phyloP scores from a whole-genome alignment of 139 green algal species.

The Chlamydomonas asymmetrica region DNA sequence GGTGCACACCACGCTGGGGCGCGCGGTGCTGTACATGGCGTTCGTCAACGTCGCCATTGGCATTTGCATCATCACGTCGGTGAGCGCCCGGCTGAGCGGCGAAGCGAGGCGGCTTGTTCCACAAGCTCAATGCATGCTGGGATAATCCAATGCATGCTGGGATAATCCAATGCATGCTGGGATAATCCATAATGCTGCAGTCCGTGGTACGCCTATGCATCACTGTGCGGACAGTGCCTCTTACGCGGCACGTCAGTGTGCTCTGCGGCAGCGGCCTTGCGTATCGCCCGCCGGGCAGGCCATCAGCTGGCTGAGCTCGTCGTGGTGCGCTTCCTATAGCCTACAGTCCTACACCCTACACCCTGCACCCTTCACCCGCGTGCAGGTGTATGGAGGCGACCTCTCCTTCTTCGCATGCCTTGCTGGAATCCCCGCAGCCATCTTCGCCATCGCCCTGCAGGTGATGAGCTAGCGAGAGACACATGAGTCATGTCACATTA shows the following conservation, averaged over 20 bases:
- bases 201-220: not conserved
- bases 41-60: conserved; percentile 26
- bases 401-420: conserved; percentile 4
- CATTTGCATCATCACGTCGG: conserved; percentile 14
- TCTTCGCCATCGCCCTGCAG: not conserved
- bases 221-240: not conserved
- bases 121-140: too few relatives aligned
- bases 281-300: too few relatives aligned
- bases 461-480: too few relatives aligned
- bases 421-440: not conserved
- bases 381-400: not conserved
- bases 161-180: not conserved
- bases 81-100: not conserved
- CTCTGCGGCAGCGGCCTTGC: too few relatives aligned
- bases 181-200: not conserved
- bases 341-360: not conserved
- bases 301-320: not conserved
- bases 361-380: not conserved
- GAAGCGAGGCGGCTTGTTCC: too few relatives aligned
- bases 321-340: not conserved
- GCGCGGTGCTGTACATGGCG: conserved; percentile 16
- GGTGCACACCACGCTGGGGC: conserved; percentile 19
- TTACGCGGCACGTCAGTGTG: too few relatives aligned
- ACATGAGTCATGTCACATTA: too few relatives aligned
- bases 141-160: too few relatives aligned